A percentile compares a stretch with the other conserved stretches of the same genome.
Evolutionary conservation across 441 rosid genomes (phyloP).

Genomic region (Bruguiera hainesii): DNA sequence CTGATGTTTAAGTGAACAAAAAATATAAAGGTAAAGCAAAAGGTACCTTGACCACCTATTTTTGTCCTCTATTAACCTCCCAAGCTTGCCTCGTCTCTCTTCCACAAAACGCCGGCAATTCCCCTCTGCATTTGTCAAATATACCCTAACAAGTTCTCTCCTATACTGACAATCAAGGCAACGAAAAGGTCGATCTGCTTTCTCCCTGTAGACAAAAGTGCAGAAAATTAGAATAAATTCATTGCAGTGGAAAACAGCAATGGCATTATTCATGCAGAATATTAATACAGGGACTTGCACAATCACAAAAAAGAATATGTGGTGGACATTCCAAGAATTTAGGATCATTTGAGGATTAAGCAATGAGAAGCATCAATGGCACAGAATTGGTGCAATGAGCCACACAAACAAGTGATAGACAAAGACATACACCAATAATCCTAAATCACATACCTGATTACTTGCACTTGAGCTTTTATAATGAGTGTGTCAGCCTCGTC

Average conservation of each 20-base stretch:
- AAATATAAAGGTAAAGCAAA: slow-evolving; percentile 5
- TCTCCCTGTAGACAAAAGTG: slow-evolving; percentile 58
- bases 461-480: slow-evolving; percentile 96
- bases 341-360: background rate
- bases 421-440: background rate
- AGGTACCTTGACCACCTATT: slow-evolving; percentile 90
- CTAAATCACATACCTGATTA: slow-evolving; percentile 54
- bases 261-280: background rate
- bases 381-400: background rate
- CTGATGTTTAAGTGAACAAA: background rate
- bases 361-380: background rate
- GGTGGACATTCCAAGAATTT: background rate
- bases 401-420: background rate
- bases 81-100: slow-evolving; percentile 81
- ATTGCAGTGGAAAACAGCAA: background rate
- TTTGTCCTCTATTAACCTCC: slow-evolving; percentile 77
- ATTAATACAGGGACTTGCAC: background rate
- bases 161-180: slow-evolving; percentile 93
- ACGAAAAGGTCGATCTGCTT: slow-evolving; percentile 88
- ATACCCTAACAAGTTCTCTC: slow-evolving; percentile 96
- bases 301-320: background rate
- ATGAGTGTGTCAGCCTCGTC: slow-evolving; percentile 69
- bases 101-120: slow-evolving; percentile 84
- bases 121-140: slow-evolving; percentile 86
- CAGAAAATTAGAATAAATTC: slow-evolving; percentile 7